Conservation (phyloP, 306 rosid genomes). For the Fragaria iinumae region DNA sequence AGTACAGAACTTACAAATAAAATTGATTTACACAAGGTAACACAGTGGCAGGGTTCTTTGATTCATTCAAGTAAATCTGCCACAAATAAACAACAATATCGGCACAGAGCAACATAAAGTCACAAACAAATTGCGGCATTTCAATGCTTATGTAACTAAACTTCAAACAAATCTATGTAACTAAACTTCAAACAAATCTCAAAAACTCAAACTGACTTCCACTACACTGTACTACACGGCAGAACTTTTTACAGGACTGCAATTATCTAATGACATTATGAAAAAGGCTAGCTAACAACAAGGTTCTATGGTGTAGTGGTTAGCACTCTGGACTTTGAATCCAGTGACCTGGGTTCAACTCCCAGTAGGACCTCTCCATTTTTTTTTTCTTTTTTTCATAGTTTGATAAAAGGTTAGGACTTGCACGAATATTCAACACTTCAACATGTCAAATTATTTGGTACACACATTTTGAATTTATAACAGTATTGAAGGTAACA, state of each 20-base stretch:
- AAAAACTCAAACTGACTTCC: background rate
- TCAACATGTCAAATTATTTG: background rate
- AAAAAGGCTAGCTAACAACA: background rate
- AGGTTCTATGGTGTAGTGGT: conserved; percentile 10
- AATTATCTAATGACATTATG: background rate
- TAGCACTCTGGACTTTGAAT: conserved; percentile 14
- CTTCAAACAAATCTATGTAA: background rate
- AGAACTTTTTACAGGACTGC: background rate
- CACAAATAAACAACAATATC: background rate
- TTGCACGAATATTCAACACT: background rate
- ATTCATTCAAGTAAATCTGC: background rate
- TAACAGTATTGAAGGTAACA: background rate
- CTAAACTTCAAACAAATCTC: background rate
- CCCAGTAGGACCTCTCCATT: background rate
- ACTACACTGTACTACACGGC: background rate
- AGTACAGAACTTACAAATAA: background rate
- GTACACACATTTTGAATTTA: background rate
- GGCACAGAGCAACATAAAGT: background rate
- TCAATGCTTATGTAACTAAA: background rate
- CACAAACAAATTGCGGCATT: background rate
- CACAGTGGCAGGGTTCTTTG: background rate
- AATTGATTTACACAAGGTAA: background rate
- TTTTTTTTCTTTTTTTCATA: background rate
- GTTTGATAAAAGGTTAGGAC: background rate
- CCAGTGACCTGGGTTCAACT: conserved; percentile 3